Percentiles rank a stretch among this genome's conserved stretches.
Conservation (phyloP, 805 yeast species). For the Candida takata region DNA sequence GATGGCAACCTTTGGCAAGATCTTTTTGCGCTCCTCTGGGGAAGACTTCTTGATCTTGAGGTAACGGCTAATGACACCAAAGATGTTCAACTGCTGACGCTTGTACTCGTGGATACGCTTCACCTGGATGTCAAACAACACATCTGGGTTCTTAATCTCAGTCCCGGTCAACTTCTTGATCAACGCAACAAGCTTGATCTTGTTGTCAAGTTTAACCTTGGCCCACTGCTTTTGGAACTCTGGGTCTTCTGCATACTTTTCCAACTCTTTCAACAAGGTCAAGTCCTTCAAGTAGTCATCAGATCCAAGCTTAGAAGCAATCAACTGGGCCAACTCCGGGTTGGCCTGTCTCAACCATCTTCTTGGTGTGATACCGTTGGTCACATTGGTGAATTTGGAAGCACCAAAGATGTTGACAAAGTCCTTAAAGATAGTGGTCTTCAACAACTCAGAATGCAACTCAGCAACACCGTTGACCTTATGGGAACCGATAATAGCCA, state of each 20-base stretch:
- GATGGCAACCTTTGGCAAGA: constrained; percentile 69
- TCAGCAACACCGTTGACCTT: constrained; percentile 96
- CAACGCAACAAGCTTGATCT: constrained; percentile 56
- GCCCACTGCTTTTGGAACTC: constrained; percentile 68
- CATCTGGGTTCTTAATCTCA: constrained; percentile 58
- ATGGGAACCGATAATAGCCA: constrained; percentile 90
- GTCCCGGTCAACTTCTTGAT: constrained; percentile 54
- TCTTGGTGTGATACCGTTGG: constrained; percentile 94
- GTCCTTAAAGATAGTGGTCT: constrained; percentile 84
- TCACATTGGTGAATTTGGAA: constrained; percentile 83
- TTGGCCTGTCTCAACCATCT: constrained; percentile 95
- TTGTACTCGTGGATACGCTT: constrained; percentile 94
- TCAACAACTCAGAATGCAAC: constrained; percentile 84
- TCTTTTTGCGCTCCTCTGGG: constrained; percentile 49
- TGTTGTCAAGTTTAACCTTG: constrained; percentile 61
- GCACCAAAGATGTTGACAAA: constrained; percentile 77
- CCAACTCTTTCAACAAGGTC: constrained; percentile 58
- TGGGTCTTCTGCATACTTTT: constrained; percentile 57
- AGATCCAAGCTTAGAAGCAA: constrained; percentile 63
- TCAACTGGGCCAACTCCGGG: constrained; percentile 70
- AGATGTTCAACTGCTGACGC: constrained; percentile 89
- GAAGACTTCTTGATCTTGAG: constrained; percentile 65
- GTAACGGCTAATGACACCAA: constrained; percentile 83
- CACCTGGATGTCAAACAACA: constrained; percentile 85
- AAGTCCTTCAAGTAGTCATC: constrained; percentile 65